Conservation (phyloP, 208 protist species). For the Naegleria gruberi region DNA sequence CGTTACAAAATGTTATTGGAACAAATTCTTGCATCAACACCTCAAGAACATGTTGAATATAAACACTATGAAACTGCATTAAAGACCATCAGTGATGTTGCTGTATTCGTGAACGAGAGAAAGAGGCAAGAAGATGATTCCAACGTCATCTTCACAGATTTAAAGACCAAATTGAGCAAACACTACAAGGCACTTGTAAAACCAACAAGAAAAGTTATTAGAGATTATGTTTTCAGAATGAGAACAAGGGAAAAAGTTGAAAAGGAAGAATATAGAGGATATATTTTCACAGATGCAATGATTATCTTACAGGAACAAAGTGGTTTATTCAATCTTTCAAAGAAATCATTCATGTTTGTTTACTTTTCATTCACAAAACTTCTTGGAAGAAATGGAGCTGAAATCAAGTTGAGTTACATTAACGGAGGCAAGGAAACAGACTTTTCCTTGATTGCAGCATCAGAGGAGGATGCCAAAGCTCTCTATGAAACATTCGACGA, state of each 20-base stretch:
- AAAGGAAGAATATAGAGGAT: neutral
- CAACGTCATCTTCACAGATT: neutral
- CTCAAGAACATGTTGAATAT: neutral
- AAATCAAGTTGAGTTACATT: neutral
- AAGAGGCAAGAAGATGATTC: conserved; percentile 1
- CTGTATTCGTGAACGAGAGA: neutral
- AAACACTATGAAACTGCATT: neutral
- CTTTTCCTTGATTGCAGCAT: neutral
- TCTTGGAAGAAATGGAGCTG: neutral
- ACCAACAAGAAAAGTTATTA: neutral
- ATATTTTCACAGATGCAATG: neutral
- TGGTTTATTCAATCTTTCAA: neutral
- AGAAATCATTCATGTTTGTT: neutral
- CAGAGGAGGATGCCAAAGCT: neutral
- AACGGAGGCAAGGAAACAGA: neutral
- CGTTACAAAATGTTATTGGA: conserved; percentile 15
- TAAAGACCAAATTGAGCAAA: neutral
- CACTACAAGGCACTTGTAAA: neutral
- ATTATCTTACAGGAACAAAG: neutral
- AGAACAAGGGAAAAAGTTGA: neutral
- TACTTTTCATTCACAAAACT: neutral
- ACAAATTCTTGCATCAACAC: neutral
- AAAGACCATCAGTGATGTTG: neutral
- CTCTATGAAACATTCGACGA: neutral
- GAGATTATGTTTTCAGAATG: neutral